phyloP scores from a whole-genome alignment of 306 rosid species.

The Oxytropis ochrocephala region DNA sequence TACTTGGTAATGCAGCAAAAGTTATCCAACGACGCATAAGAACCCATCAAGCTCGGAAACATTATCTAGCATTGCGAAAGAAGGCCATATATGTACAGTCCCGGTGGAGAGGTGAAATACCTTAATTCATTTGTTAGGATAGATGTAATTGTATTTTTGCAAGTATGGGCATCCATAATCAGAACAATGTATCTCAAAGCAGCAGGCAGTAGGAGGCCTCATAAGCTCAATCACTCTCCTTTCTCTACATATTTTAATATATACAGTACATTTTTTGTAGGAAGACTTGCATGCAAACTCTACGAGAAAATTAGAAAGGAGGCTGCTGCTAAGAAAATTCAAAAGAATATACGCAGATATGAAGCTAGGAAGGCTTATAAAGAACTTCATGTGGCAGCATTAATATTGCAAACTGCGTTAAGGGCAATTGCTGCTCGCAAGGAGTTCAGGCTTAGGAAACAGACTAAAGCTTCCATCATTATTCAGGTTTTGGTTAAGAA shows the following conservation, averaged over 20 bases:
- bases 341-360: slow-evolving; percentile 58
- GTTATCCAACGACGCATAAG: slow-evolving; percentile 67
- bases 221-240: slow-evolving; percentile 16
- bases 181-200: slow-evolving; percentile 14
- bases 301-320: slow-evolving; percentile 59
- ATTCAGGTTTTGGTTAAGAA: slow-evolving; percentile 54
- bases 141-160: slow-evolving; percentile 3
- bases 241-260: slow-evolving; percentile 13
- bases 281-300: slow-evolving; percentile 73
- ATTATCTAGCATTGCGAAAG: slow-evolving; percentile 65
- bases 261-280: slow-evolving; percentile 37
- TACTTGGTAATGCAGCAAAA: slow-evolving; percentile 78
- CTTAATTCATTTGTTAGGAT: slow-evolving; percentile 15
- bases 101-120: slow-evolving; percentile 73
- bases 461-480: slow-evolving; percentile 64
- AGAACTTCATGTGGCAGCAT: slow-evolving; percentile 50
- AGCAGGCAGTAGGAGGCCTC: background rate
- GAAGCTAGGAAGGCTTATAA: slow-evolving; percentile 60
- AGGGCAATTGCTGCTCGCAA: slow-evolving; percentile 80
- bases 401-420: slow-evolving; percentile 72
- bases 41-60: slow-evolving; percentile 79
- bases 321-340: slow-evolving; percentile 85
- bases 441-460: slow-evolving; percentile 62
- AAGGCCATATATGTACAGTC: slow-evolving; percentile 71
- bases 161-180: slow-evolving; percentile 6